Evolutionary conservation across 1,284 basidiomycete genomes (phyloP).

Genomic region (Earliella scabrosa): DNA sequence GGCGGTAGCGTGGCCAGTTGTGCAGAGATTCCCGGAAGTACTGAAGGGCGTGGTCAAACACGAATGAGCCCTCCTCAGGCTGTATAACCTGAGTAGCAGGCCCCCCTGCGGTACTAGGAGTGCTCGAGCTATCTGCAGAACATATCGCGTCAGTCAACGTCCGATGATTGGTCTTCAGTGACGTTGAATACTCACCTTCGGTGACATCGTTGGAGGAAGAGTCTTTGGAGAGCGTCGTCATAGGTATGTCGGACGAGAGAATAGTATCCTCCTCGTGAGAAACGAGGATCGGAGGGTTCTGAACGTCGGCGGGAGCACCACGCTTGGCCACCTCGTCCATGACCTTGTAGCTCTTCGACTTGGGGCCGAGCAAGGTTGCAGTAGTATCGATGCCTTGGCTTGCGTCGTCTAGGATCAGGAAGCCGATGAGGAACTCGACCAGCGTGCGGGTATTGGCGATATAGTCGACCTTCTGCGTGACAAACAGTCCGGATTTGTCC

Average conservation of each 20-base stretch:
- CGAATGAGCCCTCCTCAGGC: too few relatives aligned
- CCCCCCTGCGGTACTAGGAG: too few relatives aligned
- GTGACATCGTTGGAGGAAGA: too few relatives aligned
- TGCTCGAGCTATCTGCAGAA: too few relatives aligned
- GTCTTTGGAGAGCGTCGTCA: too few relatives aligned
- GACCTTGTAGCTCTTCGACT: neutral
- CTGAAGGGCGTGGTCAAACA: too few relatives aligned
- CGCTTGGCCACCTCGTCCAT: neutral
- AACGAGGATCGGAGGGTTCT: neutral
- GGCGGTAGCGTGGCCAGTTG: too few relatives aligned
- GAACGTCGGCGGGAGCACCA: neutral
- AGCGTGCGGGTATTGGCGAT: neutral
- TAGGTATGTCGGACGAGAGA: neutral
- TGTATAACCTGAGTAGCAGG: too few relatives aligned
- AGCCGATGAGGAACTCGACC: neutral
- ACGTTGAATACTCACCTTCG: too few relatives aligned
- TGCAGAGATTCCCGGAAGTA: too few relatives aligned
- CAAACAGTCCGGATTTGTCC: neutral
- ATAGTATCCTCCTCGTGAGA: neutral
- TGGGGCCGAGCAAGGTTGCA: neutral
- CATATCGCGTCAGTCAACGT: too few relatives aligned
- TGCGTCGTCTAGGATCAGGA: neutral
- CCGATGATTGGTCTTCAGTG: too few relatives aligned
- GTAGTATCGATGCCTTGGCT: slow-evolving; percentile 1
- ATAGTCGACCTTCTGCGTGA: slow-evolving; percentile 4